Base-by-base conservation (phyloP, 768 basidiomycete genomes). In the Neoboletus brunneissimus region DNA sequence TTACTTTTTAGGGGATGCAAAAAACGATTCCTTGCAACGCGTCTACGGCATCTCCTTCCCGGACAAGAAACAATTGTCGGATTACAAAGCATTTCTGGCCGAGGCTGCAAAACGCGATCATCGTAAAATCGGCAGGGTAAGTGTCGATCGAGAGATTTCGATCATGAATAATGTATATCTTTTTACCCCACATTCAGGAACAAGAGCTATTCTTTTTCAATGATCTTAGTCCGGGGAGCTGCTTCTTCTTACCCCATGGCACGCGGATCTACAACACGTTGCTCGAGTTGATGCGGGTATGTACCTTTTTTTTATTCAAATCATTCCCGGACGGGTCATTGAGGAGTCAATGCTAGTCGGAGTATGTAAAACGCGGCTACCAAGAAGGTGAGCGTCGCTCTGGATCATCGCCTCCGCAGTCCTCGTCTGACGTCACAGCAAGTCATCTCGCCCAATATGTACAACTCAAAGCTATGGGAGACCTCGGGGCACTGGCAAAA, bases 191-290 rank as follows among this genome's bases (percentile, higher is more conserved):
- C 55, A 51, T 54, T 23, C 64, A 85, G 83, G 94, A 98, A 63
- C 97, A 99, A 79, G 97, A 99, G 64, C 77, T 99, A 10, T 99
- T 94, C 81, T 96, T 98, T 81, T 98, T 98, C 83, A 91, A 97
- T 71, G 97, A 98, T 59, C 76, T 94, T 40, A 94, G 91, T 64
- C 97, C 97, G 2, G 97, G 97, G 58, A 91, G 87, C 68, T 88
- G 88, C 54, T 98, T 99, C 84, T 98, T 94, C 83, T 81, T 98
- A 54, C 97, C 97, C 15, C 94, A 98, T 67, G 97, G 97, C 27
- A 93, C 96, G 2, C 81, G 96, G 58, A 94, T 99, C 73, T 98
- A 98, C 76, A 98, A 98, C 73, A 80, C 91, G 13, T 82, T 99
- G 41, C 73, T 95, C 35, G 92, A 96, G 57, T 79, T 97, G 61